These are phyloP conservation scores for Diophrys sp. DNA, from an alignment of 73 alveolate genomes.

Conservation along the genomic window DNA sequence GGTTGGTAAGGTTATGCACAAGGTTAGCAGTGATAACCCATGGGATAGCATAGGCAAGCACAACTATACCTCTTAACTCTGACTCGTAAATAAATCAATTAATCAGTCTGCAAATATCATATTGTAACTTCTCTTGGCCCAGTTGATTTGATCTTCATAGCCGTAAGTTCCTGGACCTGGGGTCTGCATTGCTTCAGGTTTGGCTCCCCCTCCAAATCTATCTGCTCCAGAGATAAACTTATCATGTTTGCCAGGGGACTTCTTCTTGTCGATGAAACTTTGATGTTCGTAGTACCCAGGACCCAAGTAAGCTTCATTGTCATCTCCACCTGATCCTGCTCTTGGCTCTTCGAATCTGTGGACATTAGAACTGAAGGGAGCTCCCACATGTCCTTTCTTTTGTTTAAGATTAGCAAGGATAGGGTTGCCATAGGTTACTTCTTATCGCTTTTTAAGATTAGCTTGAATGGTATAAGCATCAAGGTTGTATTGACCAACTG, in stretches of 20 bases:
- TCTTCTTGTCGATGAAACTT: slow-evolving; percentile 12
- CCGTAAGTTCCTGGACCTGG: slow-evolving; percentile 59
- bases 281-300: slow-evolving; percentile 68
- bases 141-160: slow-evolving; percentile 16
- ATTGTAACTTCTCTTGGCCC: slow-evolving; percentile 41
- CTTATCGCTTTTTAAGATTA: slow-evolving; percentile 28
- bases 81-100: too few species aligned
- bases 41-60: too few species aligned
- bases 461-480: slow-evolving; percentile 26
- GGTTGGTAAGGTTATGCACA: too few species aligned
- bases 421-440: slow-evolving; percentile 51
- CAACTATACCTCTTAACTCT: too few species aligned
- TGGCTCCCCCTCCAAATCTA: slow-evolving; percentile 27
- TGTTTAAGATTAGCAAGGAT: slow-evolving; percentile 45
- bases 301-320: slow-evolving; percentile 56
- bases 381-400: slow-evolving; percentile 9
- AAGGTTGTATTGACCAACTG: slow-evolving; percentile 44
- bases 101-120: slow-evolving; percentile 52
- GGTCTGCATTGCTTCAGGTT: slow-evolving; percentile 5
- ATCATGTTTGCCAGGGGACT: slow-evolving; percentile 12
- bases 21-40: too few species aligned
- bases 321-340: slow-evolving; percentile 38
- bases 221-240: slow-evolving; percentile 15
- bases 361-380: slow-evolving; percentile 32
- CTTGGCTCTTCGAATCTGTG: slow-evolving; percentile 40